Percentiles rank a stretch among this genome's conserved stretches.
Evolutionary conservation across 2,329 filamentous ascomycete genomes (phyloP).

Genomic region (Penicillium sp.): DNA sequence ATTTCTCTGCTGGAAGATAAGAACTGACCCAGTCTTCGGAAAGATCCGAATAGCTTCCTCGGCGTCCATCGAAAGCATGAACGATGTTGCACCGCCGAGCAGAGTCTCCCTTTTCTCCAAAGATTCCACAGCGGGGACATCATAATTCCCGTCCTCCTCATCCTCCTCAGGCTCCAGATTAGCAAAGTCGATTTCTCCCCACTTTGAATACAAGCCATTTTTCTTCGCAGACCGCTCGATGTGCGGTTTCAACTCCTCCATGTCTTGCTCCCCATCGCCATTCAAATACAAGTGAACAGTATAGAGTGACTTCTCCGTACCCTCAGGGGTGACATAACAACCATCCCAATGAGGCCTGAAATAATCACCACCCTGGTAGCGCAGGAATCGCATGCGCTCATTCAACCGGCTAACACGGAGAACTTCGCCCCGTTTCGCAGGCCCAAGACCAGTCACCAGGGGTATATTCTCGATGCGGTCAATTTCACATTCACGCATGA

Average conservation of each 20-base stretch:
- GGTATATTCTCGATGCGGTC: conserved; percentile 40
- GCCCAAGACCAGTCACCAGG: conserved; percentile 47
- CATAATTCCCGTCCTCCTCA: not conserved
- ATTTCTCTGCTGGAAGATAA: conserved; percentile 57
- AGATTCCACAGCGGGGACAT: not conserved
- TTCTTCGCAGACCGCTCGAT: conserved; percentile 16
- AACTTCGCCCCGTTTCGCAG: conserved; percentile 43
- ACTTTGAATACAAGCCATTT: conserved; percentile 7
- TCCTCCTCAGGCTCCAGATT: not conserved
- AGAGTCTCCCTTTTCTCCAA: conserved; percentile 35
- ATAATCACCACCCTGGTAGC: conserved; percentile 69
- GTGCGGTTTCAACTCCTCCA: conserved; percentile 27
- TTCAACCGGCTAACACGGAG: conserved; percentile 55
- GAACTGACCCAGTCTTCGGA: conserved; percentile 52
- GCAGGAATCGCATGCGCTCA: conserved; percentile 71
- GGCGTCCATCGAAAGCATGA: conserved; percentile 39
- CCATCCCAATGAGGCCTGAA: conserved; percentile 72
- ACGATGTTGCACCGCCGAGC: conserved; percentile 57
- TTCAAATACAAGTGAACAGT: conserved; percentile 59
- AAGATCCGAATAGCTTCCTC: conserved; percentile 44
- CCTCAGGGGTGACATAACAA: conserved; percentile 58
- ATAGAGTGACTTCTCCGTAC: conserved; percentile 51
- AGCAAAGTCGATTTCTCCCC: conserved; percentile 22
- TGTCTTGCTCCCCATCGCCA: conserved; percentile 42
- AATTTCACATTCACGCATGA: conserved; percentile 50